A percentile compares a stretch with the other conserved stretches of the same genome.
phyloP scores from a whole-genome alignment of 495 filamentous ascomycete species.

The Trichoderma gamsii region DNA sequence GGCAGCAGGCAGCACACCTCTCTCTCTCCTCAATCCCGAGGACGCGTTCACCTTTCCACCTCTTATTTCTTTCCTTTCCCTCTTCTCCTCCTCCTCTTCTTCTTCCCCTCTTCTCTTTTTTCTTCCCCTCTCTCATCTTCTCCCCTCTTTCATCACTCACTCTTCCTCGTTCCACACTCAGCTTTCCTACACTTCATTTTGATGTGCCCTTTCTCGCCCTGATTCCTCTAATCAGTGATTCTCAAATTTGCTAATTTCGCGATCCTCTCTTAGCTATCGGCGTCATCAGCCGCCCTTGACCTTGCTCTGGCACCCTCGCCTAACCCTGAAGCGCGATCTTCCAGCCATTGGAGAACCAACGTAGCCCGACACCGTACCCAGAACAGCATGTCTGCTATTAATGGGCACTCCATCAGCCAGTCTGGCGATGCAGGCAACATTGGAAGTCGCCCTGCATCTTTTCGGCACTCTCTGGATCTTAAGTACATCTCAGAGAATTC shows the following conservation, averaged over 20 bases:
- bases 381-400: conserved; percentile 57
- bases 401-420: conserved; percentile 22
- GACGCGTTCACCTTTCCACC: not conserved
- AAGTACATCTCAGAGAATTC: conserved; percentile 37
- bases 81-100: not conserved
- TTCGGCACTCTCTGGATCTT: conserved; percentile 52
- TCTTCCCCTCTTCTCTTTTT: not conserved
- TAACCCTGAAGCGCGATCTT: conserved; percentile 47
- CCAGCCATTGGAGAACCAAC: conserved; percentile 53
- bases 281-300: conserved; percentile 75
- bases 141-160: not conserved
- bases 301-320: conserved; percentile 66
- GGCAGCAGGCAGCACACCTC: not conserved
- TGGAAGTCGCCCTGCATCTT: conserved; percentile 39
- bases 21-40: not conserved
- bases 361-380: conserved; percentile 76
- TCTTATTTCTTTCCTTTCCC: not conserved
- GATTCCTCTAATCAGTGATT: conserved; percentile 19
- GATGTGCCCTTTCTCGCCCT: conserved; percentile 19
- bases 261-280: conserved; percentile 52
- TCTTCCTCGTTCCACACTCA: not conserved
- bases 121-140: not conserved
- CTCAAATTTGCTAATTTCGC: conserved; percentile 10
- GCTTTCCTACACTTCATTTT: not conserved
- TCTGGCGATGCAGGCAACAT: conserved; percentile 33